Evolutionary conservation across 2,329 filamentous ascomycete genomes (phyloP), one percentile per base, ranked within the genome.

Genomic region (Penicillium sp.): DNA sequence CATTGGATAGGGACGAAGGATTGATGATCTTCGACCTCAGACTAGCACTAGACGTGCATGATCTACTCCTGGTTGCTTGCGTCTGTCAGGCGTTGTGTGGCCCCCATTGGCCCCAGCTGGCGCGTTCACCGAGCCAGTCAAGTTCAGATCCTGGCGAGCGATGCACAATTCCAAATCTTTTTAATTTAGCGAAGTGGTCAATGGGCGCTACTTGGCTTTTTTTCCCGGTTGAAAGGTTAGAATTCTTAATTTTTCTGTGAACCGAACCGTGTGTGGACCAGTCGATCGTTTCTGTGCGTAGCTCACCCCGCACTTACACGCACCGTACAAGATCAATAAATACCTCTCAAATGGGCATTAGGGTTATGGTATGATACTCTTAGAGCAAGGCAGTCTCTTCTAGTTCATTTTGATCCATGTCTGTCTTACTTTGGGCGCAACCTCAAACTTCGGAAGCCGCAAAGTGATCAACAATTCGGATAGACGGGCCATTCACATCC

Each of bases 151-250:
- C 14, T 18, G 29, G 29, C 13, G 43, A 43, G 27, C 22, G 27
- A 40, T 40, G 39, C 29, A 40, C 44, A 54, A 45, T 54, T 44
- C 47, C 48, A 54, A 50, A 42, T 42, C 10, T 44, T 53, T 54
- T 50, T 11, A 46, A 31, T 45, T 50, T 45, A 5, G 3, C 8
- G 40, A 40, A 42, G 34, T 32, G 52, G 50, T 6, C 13, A 5
- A 42, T 42, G 24, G 24, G 32, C 31, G 31, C 8, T 10, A 22
- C 4, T 14, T 2, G 5, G 43, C 21, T 31, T 32, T 32, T 2
- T 10, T 2, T 14, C n/a, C 24, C 9, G n/a, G n/a, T 16, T 13
- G 31, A 46, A 45, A 39, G n/a, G 14, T 9, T 14, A 32, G 13
- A 47, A 7, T 16, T 27, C 21, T 5, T 22, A 11, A 16, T 22